These are phyloP conservation scores for Tuber melanosporum DNA, from an alignment of 495 filamentous ascomycete species.

Conservation along the genomic window DNA sequence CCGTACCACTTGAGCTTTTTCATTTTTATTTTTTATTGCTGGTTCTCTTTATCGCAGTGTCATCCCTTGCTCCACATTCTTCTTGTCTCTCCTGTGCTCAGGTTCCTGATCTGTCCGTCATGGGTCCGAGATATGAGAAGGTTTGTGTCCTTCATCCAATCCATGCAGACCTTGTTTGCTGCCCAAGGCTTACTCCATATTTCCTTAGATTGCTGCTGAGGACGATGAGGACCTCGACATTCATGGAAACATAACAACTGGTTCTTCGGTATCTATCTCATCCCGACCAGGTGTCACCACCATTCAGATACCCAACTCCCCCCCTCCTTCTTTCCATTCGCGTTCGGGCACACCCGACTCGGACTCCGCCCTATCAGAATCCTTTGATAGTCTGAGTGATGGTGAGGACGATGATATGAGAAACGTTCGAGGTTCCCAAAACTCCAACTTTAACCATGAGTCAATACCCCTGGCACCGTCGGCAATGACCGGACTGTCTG, in stretches of 20 bases:
- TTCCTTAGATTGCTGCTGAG: conserved; percentile 23
- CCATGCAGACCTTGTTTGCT: not conserved
- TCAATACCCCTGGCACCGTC: conserved; percentile 43
- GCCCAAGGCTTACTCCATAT: not conserved
- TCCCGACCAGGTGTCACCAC: conserved; percentile 42
- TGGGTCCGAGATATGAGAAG: conserved; percentile 41
- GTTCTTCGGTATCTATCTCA: conserved; percentile 43
- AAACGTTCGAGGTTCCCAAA: conserved; percentile 47
- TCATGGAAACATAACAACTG: conserved; percentile 34
- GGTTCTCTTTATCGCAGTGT: conserved; percentile 8
- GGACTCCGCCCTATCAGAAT: conserved; percentile 75
- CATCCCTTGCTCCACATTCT: conserved; percentile 13
- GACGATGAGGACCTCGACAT: conserved; percentile 40
- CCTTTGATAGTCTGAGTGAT: conserved; percentile 73
- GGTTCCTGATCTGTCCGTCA: conserved; percentile 14
- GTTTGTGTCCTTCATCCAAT: conserved; percentile 25
- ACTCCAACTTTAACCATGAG: conserved; percentile 42
- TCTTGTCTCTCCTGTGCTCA: conserved; percentile 11
- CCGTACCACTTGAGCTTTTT: not conserved
- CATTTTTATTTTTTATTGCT: conserved; percentile 11
- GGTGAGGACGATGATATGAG: conserved; percentile 66
- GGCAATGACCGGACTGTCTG: conserved; percentile 43
- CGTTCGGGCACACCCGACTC: conserved; percentile 68
- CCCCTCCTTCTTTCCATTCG: conserved; percentile 90
- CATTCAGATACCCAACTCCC: conserved; percentile 64